These are phyloP conservation scores for Parietaria judaica DNA, from an alignment of 306 rosid genomes.

Conservation along the genomic window DNA sequence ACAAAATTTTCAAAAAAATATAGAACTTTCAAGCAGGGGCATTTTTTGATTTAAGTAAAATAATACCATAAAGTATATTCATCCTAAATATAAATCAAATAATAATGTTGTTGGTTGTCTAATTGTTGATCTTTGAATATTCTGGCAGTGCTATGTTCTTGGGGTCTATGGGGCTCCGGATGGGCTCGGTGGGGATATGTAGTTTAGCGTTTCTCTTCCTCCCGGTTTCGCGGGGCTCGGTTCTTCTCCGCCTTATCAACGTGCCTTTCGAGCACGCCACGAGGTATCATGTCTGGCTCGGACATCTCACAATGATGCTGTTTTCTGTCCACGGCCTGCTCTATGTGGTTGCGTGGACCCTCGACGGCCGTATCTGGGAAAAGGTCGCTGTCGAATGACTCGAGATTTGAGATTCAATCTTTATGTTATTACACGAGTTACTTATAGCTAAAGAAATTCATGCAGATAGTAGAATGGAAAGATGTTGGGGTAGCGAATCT, in stretches of 20 bases:
- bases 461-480: conserved; percentile 65
- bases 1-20: too few species aligned
- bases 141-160: conserved; percentile 43
- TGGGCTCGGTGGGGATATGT: conserved; percentile 53
- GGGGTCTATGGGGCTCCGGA: conserved; percentile 49
- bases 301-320: conserved; percentile 87
- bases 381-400: conserved; percentile 40
- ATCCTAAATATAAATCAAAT: too few species aligned
- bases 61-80: too few species aligned
- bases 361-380: conserved; percentile 42
- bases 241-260: conserved; percentile 68
- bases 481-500: conserved; percentile 64
- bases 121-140: background rate
- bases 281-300: conserved; percentile 88
- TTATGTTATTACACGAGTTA: background rate
- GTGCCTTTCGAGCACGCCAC: conserved; percentile 93
- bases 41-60: too few species aligned
- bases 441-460: background rate
- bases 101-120: too few species aligned
- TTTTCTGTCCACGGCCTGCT: conserved; percentile 80
- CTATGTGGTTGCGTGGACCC: conserved; percentile 47
- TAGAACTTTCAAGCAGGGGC: too few species aligned
- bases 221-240: conserved; percentile 85
- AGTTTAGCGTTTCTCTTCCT: conserved; percentile 73
- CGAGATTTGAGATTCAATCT: background rate